These are phyloP conservation scores for Dipodascopsis tothii DNA, from an alignment of 805 yeast genomes.

Conservation along the genomic window DNA sequence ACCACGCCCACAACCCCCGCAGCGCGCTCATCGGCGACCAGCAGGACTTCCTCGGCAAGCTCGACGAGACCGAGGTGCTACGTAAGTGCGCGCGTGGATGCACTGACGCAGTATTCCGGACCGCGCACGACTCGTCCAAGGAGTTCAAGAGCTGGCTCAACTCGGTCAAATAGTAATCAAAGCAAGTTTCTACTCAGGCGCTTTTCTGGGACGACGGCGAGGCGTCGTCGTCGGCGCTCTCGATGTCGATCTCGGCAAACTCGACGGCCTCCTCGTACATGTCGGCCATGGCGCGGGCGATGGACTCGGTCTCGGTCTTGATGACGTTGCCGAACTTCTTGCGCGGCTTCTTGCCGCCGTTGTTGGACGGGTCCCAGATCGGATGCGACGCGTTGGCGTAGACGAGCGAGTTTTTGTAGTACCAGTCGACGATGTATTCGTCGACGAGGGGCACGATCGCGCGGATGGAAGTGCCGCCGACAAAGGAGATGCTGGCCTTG, in stretches of 20 bases:
- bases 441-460: constrained; percentile 81
- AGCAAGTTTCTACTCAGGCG: no score
- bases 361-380: constrained; percentile 61
- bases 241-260: constrained; percentile 74
- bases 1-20: constrained; percentile 51
- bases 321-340: constrained; percentile 86
- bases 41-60: constrained; percentile 49
- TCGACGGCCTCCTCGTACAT: constrained; percentile 80
- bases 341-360: constrained; percentile 59
- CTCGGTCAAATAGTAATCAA: no score
- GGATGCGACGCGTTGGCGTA: constrained; percentile 48
- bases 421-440: constrained; percentile 88
- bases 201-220: no score
- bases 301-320: constrained; percentile 60
- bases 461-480: constrained; percentile 61
- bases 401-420: constrained; percentile 72
- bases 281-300: constrained; percentile 70
- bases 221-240: constrained; percentile 40
- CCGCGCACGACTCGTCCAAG: constrained; percentile 17
- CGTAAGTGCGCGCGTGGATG: constrained; percentile 17
- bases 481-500: constrained; percentile 56
- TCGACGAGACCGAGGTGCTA: constrained; percentile 70
- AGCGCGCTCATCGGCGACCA: constrained; percentile 38
- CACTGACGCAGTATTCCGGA: constrained; percentile 9
- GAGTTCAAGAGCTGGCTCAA: constrained; percentile 19